phyloP scores from a whole-genome alignment of 2,329 filamentous ascomycete species.

The Penicillium frequentans region DNA sequence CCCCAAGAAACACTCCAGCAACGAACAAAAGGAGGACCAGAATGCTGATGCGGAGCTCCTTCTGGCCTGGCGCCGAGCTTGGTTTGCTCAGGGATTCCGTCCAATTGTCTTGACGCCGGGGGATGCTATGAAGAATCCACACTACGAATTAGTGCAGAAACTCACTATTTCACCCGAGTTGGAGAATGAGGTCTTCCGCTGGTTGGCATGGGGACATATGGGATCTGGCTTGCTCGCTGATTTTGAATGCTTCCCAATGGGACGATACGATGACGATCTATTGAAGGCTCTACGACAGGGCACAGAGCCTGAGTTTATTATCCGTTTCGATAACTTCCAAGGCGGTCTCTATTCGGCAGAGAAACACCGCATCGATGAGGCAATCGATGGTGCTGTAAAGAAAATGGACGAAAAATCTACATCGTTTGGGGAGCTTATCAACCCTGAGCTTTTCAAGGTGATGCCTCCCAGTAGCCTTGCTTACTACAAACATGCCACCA shows the following conservation, averaged over 20 bases:
- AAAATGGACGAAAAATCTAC: conserved; percentile 59
- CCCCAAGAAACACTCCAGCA: conserved; percentile 45
- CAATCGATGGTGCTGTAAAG: conserved; percentile 61
- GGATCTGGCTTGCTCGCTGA: conserved; percentile 77
- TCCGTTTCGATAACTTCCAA: conserved; percentile 68
- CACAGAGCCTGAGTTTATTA: conserved; percentile 69
- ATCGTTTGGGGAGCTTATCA: conserved; percentile 63
- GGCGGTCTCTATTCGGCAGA: conserved; percentile 73
- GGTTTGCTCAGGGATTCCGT: conserved; percentile 92
- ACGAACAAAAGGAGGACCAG: conserved; percentile 59
- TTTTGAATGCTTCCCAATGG: conserved; percentile 84
- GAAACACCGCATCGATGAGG: conserved; percentile 62
- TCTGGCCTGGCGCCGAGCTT: conserved; percentile 85
- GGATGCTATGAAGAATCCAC: conserved; percentile 80
- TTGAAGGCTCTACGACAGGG: conserved; percentile 73
- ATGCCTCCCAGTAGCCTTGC: conserved; percentile 72
- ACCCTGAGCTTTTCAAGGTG: conserved; percentile 60
- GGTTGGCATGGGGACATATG: conserved; percentile 93
- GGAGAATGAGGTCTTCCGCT: conserved; percentile 72
- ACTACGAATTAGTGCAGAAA: conserved; percentile 69
- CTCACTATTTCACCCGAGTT: conserved; percentile 59
- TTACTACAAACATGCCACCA: conserved; percentile 67
- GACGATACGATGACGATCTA: conserved; percentile 67
- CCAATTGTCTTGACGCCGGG: conserved; percentile 76
- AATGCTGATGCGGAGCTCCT: conserved; percentile 77